Base-by-base conservation (phyloP, 176 grass and related monocot species). In the bread wheat (Triticum aestivum) region DNA sequence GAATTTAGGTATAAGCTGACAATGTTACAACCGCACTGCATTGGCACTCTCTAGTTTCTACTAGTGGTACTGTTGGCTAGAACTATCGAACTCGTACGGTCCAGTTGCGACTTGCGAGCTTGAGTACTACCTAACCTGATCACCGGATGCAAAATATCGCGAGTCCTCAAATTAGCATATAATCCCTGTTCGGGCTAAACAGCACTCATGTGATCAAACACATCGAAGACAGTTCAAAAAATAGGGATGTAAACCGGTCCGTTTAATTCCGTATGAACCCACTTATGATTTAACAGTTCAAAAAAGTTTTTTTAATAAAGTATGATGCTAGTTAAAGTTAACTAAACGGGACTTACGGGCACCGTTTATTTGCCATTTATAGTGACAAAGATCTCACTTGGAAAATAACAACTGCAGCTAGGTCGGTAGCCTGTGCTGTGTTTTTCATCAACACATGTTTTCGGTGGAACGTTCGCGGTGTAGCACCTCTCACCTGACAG, bases 1-100 rank as follows among this genome's bases (percentile, higher is more conserved):
- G 80, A 83, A 87, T 73, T 87, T 83, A 90, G 84, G 79, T 33
- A 69, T 56, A 81, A 6, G 39, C 38, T 23, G 82, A 76, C 58
- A 24, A 82, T 38, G 33, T n/a, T 56, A 56, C 11, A 33, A 44
- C 34, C 5, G 30, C 30, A 27, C 21, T 42, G 34, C 34, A 79
- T 38, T 13, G 15, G n/a, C 8, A 62, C 59, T 24, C 59, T 62
- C 21, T 62, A 24, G 9, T 24, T 11, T 8, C 59, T 17, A 52
- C 49, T 52, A 52, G 49, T 17, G 49, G 14, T 6, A 17, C 49
- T 52, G 49, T 52, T 52, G 49, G 49, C 49, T 52, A 15, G 49
- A 52, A 5, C 4, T 52, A 52, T 5, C 49, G 49, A 52, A 52
- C 13, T 52, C 59, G 17, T 65, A 69, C 69, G 61, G 17, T 81